phyloP scores from a whole-genome alignment of 2,329 filamentous ascomycete genomes.

The Colletotrichum acutatum region DNA sequence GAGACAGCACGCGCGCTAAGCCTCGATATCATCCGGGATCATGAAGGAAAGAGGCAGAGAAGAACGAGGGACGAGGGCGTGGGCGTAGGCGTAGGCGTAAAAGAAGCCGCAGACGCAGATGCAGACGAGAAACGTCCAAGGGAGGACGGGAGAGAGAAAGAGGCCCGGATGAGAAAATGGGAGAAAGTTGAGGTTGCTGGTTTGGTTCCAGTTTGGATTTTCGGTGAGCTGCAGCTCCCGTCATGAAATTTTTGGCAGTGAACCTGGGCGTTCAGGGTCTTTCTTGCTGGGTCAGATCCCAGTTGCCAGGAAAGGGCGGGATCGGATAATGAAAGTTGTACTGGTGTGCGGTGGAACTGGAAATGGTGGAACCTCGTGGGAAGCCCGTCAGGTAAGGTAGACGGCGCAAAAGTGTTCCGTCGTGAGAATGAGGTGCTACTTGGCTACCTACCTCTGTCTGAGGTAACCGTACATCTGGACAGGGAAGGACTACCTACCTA shows the following conservation, averaged over 20 bases:
- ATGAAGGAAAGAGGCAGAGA: not conserved
- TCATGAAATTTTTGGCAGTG: not conserved
- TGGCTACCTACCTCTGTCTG: too few species aligned
- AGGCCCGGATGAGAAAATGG: not conserved
- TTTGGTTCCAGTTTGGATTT: not conserved
- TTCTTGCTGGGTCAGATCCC: not conserved
- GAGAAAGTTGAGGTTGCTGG: not conserved
- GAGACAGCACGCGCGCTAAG: conserved; percentile 18
- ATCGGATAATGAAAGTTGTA: conserved; percentile 20
- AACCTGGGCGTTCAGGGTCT: conserved; percentile 1
- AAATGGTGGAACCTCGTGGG: not conserved
- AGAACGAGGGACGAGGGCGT: not conserved
- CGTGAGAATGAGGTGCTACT: not conserved
- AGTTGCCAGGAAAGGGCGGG: not conserved
- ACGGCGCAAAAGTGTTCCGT: not conserved
- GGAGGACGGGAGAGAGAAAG: not conserved
- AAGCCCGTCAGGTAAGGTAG: too few species aligned
- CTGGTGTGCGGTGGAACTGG: conserved; percentile 11
- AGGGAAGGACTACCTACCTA: too few species aligned
- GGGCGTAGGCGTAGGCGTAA: not conserved
- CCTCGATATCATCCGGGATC: conserved; percentile 34
- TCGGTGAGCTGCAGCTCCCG: not conserved
- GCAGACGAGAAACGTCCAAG: conserved; percentile 8
- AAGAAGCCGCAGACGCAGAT: not conserved
- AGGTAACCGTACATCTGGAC: too few species aligned